Base-by-base conservation (phyloP, 805 yeast species). In the Hanseniaspora occidentalis region DNA sequence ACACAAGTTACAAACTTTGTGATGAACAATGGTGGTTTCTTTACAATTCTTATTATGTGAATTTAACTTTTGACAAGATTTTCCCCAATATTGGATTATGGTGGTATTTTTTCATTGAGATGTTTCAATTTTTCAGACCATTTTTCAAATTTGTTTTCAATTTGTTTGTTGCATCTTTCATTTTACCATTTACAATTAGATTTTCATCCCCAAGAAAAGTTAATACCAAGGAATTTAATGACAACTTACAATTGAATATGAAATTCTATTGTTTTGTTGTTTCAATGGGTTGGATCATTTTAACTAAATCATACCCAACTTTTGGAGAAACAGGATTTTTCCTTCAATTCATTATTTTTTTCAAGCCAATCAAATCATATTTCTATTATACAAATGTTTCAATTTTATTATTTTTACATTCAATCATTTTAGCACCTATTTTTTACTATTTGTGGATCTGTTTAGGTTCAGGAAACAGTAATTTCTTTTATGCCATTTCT, bases 51-150 rank as follows among this genome's bases (percentile, higher is more conserved):
- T 84, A 79, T 52, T 77, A 79, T 13, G 66, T 75, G 3, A 60
- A 72, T 5, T 53, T 84, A 5, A 63, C 65, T 19, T 79, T 84
- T 50, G 69, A 69, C 29, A 88, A 84, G 47, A 74, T 86, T 45
- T 69, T 37, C 4, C 98, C 98, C 21, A 92, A 92, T 60, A 58
- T 92, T 48, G 98, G 98, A 1, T 65, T 92, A 17, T 92, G 99
- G 99, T 92, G 99, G 99, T 92, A 92, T 64, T 77, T 88, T 51
- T 92, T 92, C 66, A 82, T 89, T 33, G 98, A 92, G 60, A 83
- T 92, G 75, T 92, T 92, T 61, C 92, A 81, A 41, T 82, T 77
- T 54, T 92, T 89, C 67, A 71, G 79, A 22, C 77, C 84, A 17
- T 86, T 92, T 53, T 92, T 83, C 66, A 63, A 79, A 31, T 77